A percentile compares a stretch with the other conserved stretches of the same genome.
phyloP scores from a whole-genome alignment of 1,284 basidiomycete species.

The Cryptococcus jaspeensis region DNA sequence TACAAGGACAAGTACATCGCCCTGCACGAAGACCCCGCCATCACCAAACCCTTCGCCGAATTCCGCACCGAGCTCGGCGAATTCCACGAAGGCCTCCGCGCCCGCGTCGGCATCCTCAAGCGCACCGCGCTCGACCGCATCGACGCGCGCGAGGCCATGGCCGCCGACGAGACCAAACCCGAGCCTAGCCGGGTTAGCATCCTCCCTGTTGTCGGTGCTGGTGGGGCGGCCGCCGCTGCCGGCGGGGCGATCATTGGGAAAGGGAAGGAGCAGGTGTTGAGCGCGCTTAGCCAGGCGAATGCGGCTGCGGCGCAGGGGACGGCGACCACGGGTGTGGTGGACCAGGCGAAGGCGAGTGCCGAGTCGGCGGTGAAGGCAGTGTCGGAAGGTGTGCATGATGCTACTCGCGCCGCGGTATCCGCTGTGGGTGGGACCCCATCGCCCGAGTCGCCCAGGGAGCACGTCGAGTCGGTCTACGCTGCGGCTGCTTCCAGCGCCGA shows the following conservation, averaged over 20 bases:
- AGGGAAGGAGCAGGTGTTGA: constrained; percentile 40
- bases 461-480: constrained; percentile 15
- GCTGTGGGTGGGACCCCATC: constrained; percentile 23
- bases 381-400: constrained; percentile 17
- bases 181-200: constrained; percentile 29
- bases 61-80: constrained; percentile 39
- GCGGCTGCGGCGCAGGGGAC: constrained; percentile 17
- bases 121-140: constrained; percentile 36
- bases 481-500: constrained; percentile 5
- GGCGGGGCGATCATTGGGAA: constrained; percentile 37
- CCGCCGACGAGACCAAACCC: not conserved
- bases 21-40: constrained; percentile 24
- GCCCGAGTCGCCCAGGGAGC: constrained; percentile 21
- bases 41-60: constrained; percentile 23
- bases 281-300: constrained; percentile 29
- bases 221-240: constrained; percentile 20
- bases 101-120: constrained; percentile 26
- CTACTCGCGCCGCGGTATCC: constrained; percentile 19
- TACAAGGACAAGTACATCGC: constrained; percentile 36
- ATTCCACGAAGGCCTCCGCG: constrained; percentile 34
- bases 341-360: constrained; percentile 2
- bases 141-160: constrained; percentile 34
- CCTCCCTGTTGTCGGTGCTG: constrained; percentile 30
- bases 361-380: constrained; percentile 2
- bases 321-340: constrained; percentile 18